Base-by-base conservation (phyloP, 441 rosid species). In the Theobroma grandiflorum region DNA sequence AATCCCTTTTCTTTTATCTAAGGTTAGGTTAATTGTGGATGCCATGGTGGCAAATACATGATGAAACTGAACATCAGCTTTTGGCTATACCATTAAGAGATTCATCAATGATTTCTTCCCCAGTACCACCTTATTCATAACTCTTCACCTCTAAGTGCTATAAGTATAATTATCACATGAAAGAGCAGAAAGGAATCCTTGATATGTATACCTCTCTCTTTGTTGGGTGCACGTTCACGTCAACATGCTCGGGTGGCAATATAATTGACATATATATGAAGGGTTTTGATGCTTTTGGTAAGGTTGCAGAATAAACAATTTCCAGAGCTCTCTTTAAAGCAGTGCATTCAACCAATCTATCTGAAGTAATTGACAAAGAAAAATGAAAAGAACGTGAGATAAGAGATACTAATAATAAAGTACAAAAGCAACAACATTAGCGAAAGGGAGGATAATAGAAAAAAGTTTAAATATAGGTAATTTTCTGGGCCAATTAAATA, bases 221-320 rank as follows among this genome's bases (percentile, higher is more conserved):
- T 83, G 99, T 93, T 11, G 99, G 98, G 84, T 96, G 99, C 84
- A 95, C 91, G 86, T 96, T 96, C 80, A 96, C 91, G 83, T 96
- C 99, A 85, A 96, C 94, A 88, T 96, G 98, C 73, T 91, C 97
- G 61, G 90, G 84, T 81, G 99, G 99, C 90, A 96, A 83, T 62
- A 80, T 82, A 80, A 96, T 93, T 57, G 99, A 88, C 97, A 96
- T 93, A 75, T 96, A 96, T 57, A 96, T 82, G 81, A 96, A 96
- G 62, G 98, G 98, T 79, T 96, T 95, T 2, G 98, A 90, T 70
- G 99, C 99, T 87, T 92, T 95, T 45, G 99, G 98, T 76, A 95
- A 88, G 52, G 98, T 93, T 82, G 97, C 97, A 85, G 94, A 91
- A 88, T 96, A 96, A 64, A 96, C 97, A 84, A 95, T 86, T 84